These are phyloP conservation scores for Suillus hirtellus DNA, from an alignment of 768 basidiomycete genomes.

Conservation along the genomic window DNA sequence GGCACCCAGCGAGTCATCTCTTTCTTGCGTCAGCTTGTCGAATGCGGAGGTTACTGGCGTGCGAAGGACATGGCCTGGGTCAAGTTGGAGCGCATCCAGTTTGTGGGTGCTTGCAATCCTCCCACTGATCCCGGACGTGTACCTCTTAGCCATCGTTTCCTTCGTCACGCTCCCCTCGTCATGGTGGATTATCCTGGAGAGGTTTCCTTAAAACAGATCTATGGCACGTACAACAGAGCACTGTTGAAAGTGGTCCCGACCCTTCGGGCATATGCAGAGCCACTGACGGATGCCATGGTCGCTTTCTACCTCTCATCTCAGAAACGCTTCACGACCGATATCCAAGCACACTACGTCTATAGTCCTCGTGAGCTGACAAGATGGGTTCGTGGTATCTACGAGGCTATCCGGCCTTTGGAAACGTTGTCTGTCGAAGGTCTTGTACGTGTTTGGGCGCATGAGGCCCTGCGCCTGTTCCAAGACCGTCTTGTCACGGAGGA, in stretches of 20 bases:
- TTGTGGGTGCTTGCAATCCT: slow-evolving; percentile 98
- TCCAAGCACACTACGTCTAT: slow-evolving; percentile 99
- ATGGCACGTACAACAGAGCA: slow-evolving; percentile 96
- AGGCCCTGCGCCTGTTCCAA: slow-evolving; percentile 95
- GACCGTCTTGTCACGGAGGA: slow-evolving; percentile 93
- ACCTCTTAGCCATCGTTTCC: slow-evolving; percentile 95
- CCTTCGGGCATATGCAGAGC: slow-evolving; percentile 88
- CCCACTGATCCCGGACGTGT: slow-evolving; percentile 99
- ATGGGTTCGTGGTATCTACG: slow-evolving; percentile 97
- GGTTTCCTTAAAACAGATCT: slow-evolving; percentile 95
- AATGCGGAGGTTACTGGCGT: slow-evolving; percentile 93
- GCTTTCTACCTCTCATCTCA: slow-evolving; percentile 93
- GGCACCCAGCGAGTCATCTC: slow-evolving; percentile 99
- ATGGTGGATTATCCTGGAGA: slow-evolving; percentile 99
- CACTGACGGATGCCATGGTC: slow-evolving; percentile 98
- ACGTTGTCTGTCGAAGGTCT: slow-evolving; percentile 92
- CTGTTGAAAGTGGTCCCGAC: slow-evolving; percentile 94
- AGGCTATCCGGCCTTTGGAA: slow-evolving; percentile 93
- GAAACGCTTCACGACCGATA: slow-evolving; percentile 90
- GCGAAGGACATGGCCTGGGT: slow-evolving; percentile 96
- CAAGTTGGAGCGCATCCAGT: slow-evolving; percentile 96
- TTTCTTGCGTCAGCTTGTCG: slow-evolving; percentile 95
- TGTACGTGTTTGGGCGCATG: slow-evolving; percentile 97
- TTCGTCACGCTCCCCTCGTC: slow-evolving; percentile 94
- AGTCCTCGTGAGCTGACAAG: slow-evolving; percentile 97